Base-by-base conservation (phyloP, 2,329 filamentous ascomycete genomes). In the Graphium sp. region DNA sequence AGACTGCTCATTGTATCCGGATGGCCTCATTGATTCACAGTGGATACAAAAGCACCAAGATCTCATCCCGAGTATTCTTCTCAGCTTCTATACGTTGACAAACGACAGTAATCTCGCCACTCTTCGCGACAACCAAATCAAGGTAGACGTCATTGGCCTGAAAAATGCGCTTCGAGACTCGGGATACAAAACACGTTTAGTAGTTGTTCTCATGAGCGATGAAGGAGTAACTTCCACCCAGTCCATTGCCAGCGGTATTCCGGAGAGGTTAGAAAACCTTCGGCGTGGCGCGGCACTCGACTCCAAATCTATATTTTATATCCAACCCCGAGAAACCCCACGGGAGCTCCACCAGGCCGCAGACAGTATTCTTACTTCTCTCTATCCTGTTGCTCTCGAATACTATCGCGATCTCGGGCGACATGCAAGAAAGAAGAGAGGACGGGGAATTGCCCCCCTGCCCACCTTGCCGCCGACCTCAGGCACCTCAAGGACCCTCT, bases 361-460 rank as follows among this genome's bases (percentile, higher is more conserved):
- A 1, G 71, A 76, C 31, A 77, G 68, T 29, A 67, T 92, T 22
- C 59, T 94, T 26, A 59, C 69, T 2, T 66, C 75, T 1, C 50
- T 94, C 24, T 83, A 87, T 34, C 70, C 74, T 2, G 60, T 74
- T 13, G 73, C 81, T 13, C 58, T 87, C 25, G 89, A 98, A 41
- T 93, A 94, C 50, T 95, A 95, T 48, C 67, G 85, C 25, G 87
- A 98, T 41, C 62, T 95, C 9, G 84, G 83, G n/a, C 85, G 92
- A 34, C 87, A 93, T 56, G 66, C 79, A 7, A 72, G 85, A 39
- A 78, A 89, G 47, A 95, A 95, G 58, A 77, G 81, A 39, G 77
- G 79, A 26, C 69, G 84, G 33, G 78, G 81, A 6, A 62, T 72
- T 12, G 73, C 79, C 10, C 84, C 84, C 8, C 74, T 78, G 26